phyloP scores from a whole-genome alignment of 805 yeast species.

The Yarrowia sp. region DNA sequence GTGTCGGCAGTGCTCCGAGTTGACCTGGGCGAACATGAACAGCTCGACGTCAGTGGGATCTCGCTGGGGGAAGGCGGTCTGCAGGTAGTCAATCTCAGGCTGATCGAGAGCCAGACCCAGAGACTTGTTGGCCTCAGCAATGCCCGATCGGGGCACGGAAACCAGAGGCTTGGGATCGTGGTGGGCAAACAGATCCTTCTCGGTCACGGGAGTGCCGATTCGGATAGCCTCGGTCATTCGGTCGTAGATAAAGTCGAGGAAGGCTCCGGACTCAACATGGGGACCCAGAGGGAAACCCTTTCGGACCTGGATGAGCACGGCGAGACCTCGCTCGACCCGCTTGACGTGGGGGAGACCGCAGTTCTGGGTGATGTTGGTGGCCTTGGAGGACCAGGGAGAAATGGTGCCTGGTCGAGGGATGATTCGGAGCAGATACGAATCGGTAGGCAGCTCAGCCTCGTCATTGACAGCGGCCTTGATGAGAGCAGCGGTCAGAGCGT shows the following conservation, averaged over 20 bases:
- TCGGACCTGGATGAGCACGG: constrained; percentile 72
- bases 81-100: constrained; percentile 90
- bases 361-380: constrained; percentile 89
- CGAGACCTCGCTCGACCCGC: constrained; percentile 90
- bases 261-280: constrained; percentile 59
- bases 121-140: constrained; percentile 76
- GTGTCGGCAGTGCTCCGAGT: constrained; percentile 99
- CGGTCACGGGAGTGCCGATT: constrained; percentile 63
- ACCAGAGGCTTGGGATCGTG: constrained; percentile 85
- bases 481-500: constrained; percentile 55
- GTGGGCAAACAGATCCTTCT: constrained; percentile 75
- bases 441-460: constrained; percentile 46
- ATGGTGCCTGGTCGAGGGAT: constrained; percentile 95
- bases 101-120: constrained; percentile 93
- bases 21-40: constrained; percentile 99
- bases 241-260: constrained; percentile 79
- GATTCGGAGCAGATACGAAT: constrained; percentile 69
- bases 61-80: constrained; percentile 81
- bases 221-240: constrained; percentile 86
- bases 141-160: constrained; percentile 59
- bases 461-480: constrained; percentile 51
- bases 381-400: constrained; percentile 99
- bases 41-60: constrained; percentile 98
- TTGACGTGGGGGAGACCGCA: constrained; percentile 80
- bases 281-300: constrained; percentile 72